These are phyloP conservation scores for Nitzschia sp. DNA, from an alignment of 108 stramenopile species.

Conservation along the genomic window DNA sequence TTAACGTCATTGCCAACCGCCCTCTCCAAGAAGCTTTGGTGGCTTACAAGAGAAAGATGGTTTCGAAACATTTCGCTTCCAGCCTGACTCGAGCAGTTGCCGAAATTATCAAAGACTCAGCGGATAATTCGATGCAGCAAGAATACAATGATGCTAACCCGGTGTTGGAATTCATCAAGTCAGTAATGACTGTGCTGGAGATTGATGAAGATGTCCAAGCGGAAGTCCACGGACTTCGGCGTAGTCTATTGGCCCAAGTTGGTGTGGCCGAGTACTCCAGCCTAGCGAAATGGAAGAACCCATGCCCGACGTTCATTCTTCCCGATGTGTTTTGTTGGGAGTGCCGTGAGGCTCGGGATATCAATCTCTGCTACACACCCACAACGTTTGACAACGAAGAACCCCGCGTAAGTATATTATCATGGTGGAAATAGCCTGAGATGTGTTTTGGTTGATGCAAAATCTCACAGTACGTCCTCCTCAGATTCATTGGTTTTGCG, in stretches of 20 bases:
- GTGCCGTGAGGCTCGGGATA: conserved; percentile 89
- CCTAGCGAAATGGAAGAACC: conserved; percentile 84
- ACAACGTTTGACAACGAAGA: conserved; percentile 53
- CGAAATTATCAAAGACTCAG: conserved; percentile 71
- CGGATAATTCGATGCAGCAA: background rate
- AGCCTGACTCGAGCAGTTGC: conserved; percentile 75
- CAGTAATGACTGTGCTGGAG: conserved; percentile 76
- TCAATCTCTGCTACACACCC: conserved; percentile 86
- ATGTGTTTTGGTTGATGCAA: background rate
- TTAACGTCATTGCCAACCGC: conserved; percentile 21
- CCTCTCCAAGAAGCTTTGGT: conserved; percentile 56
- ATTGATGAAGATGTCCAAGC: conserved; percentile 83
- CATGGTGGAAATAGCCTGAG: background rate
- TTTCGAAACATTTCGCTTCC: conserved; percentile 76
- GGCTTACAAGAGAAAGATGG: conserved; percentile 73
- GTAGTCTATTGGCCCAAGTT: conserved; percentile 89
- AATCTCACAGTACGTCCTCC: background rate
- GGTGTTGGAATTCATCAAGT: conserved; percentile 94
- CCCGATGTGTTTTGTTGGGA: conserved; percentile 93
- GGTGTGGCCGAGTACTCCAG: conserved; percentile 92
- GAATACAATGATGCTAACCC: conserved; percentile 66
- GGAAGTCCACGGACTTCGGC: conserved; percentile 79
- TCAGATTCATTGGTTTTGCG: conserved; percentile 84
- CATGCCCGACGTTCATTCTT: conserved; percentile 83
- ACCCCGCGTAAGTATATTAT: no score